Percentiles rank a stretch among this genome's conserved stretches.
These are phyloP conservation scores for Chenopodium album DNA, from an alignment of 148 eudicot genomes.

Conservation along the genomic window DNA sequence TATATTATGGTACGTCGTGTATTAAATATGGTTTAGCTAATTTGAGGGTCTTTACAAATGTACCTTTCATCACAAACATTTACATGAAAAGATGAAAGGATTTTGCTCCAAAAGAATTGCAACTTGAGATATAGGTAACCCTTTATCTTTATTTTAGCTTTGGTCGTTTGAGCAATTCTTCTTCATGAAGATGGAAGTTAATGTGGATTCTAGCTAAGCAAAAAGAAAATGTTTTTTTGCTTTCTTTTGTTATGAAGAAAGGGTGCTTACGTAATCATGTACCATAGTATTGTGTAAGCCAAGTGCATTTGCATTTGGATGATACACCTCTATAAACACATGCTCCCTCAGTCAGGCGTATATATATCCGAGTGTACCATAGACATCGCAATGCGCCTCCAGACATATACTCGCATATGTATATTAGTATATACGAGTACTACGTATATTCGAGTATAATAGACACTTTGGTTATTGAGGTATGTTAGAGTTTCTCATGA, in stretches of 20 bases:
- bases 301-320: neutral
- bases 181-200: slow-evolving; percentile 1
- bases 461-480: no score
- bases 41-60: slow-evolving; percentile 3
- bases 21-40: slow-evolving; percentile 12
- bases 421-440: no score
- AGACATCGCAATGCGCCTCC: no score
- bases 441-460: no score
- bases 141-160: neutral
- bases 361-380: no score
- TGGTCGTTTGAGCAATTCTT: neutral
- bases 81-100: slow-evolving; percentile 22
- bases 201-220: neutral
- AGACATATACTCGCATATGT: no score
- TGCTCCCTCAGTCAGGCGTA: no score
- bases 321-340: neutral
- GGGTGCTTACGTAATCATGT: no score
- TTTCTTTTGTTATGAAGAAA: no score
- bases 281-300: neutral
- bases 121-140: slow-evolving; percentile 8
- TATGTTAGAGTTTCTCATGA: no score
- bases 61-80: slow-evolving; percentile 3
- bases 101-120: slow-evolving; percentile 21
- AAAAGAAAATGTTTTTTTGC: no score
- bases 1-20: neutral